phyloP scores from a whole-genome alignment of 495 filamentous ascomycete species.

The Penicillium daleae region DNA sequence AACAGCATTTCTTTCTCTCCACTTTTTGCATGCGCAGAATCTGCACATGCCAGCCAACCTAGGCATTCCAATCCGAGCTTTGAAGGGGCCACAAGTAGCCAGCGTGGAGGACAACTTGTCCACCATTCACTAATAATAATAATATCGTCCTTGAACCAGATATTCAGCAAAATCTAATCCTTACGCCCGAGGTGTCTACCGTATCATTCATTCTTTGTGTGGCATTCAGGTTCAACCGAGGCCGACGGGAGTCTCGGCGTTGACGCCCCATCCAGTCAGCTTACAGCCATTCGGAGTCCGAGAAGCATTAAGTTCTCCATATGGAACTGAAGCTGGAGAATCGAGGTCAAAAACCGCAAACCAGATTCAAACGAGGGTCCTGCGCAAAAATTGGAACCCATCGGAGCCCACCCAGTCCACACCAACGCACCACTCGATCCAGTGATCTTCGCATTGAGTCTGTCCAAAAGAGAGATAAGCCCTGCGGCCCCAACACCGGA shows the following conservation, averaged over 20 bases:
- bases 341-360: constrained; percentile 4
- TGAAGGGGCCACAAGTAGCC: neutral
- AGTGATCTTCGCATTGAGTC: constrained; percentile 27
- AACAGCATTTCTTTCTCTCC: neutral
- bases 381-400: constrained; percentile 22
- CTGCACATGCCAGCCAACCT: constrained; percentile 24
- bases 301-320: neutral
- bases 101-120: neutral
- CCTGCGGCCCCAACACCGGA: constrained; percentile 31
- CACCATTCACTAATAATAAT: neutral
- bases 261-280: constrained; percentile 18
- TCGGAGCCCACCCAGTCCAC: constrained; percentile 24
- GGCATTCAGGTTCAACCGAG: neutral
- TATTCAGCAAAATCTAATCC: constrained; percentile 16
- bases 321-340: constrained; percentile 12
- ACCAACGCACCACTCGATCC: constrained; percentile 26
- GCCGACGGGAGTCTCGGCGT: constrained; percentile 20
- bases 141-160: constrained; percentile 4
- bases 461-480: constrained; percentile 33
- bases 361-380: constrained; percentile 16
- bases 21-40: constrained; percentile 14
- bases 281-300: constrained; percentile 6
- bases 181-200: neutral
- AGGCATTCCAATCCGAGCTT: constrained; percentile 16
- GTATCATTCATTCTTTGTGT: neutral